phyloP scores from a whole-genome alignment of 2,329 filamentous ascomycete species.

The Didymella segeticola region DNA sequence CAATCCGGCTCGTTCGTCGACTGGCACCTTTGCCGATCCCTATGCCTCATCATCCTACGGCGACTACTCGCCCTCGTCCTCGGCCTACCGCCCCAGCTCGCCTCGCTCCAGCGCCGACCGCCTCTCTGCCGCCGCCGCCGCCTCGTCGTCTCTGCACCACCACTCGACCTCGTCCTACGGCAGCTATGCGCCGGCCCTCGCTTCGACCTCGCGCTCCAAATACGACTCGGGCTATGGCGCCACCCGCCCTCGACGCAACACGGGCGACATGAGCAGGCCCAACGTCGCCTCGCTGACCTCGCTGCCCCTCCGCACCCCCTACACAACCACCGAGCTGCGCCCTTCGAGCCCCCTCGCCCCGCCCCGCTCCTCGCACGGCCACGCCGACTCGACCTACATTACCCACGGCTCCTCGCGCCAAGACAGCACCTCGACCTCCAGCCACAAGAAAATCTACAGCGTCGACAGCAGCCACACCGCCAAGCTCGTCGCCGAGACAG shows the following conservation, averaged over 20 bases:
- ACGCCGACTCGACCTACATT: conserved; percentile 49
- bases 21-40: conserved; percentile 46
- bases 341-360: conserved; percentile 53
- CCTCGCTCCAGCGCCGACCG: conserved; percentile 46
- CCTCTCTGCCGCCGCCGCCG: conserved; percentile 26
- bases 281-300: conserved; percentile 41
- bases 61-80: too few species aligned
- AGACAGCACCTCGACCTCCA: conserved; percentile 24
- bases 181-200: conserved; percentile 33
- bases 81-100: conserved; percentile 33
- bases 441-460: conserved; percentile 58
- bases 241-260: conserved; percentile 55
- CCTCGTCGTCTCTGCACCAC: too few species aligned
- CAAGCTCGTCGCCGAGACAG: conserved; percentile 47
- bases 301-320: conserved; percentile 43
- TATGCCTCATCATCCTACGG: conserved; percentile 39
- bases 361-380: conserved; percentile 41
- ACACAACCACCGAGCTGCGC: conserved; percentile 38
- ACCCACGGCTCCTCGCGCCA: conserved; percentile 39
- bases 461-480: conserved; percentile 53
- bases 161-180: conserved; percentile 21
- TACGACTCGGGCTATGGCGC: conserved; percentile 51
- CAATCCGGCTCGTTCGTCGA: conserved; percentile 46
- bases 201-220: conserved; percentile 40
- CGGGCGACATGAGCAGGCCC: conserved; percentile 48